Conservation (phyloP, 2,329 filamentous ascomycete genomes). For the Raffaelea albimanens region DNA sequence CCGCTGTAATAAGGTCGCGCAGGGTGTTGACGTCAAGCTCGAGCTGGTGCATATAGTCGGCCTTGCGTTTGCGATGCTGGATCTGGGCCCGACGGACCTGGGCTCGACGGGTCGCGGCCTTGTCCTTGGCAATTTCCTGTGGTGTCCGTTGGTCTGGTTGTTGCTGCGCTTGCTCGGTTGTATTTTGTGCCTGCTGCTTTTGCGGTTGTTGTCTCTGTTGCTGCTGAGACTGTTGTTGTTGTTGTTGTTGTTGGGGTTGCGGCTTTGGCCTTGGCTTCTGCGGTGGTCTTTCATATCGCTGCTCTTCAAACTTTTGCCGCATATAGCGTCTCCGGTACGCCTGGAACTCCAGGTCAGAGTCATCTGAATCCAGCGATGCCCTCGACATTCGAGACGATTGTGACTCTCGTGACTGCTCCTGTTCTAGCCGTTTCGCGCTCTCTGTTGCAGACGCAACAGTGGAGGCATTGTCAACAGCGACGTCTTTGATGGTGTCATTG, state of each 20-base stretch:
- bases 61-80: constrained; percentile 46
- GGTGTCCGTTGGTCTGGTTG: not conserved
- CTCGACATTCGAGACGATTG: not conserved
- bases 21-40: constrained; percentile 40
- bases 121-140: constrained; percentile 30
- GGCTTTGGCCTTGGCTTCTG: not conserved
- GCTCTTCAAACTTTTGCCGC: not conserved
- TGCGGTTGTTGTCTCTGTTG: not conserved
- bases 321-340: too few relatives aligned
- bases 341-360: not conserved
- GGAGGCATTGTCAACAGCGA: not conserved
- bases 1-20: constrained; percentile 34
- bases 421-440: not conserved
- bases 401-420: too few relatives aligned
- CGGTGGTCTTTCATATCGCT: not conserved
- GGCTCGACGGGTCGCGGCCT: constrained; percentile 35
- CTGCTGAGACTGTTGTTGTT: not conserved
- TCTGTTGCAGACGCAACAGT: not conserved
- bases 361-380: not conserved
- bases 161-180: not conserved
- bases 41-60: constrained; percentile 44
- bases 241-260: not conserved
- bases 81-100: constrained; percentile 45
- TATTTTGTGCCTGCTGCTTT: not conserved
- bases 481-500: not conserved